A percentile compares a stretch with the other conserved stretches of the same genome.
These are phyloP conservation scores for Chalciporus piperatus DNA, from an alignment of 768 basidiomycete species.

Conservation along the genomic window DNA sequence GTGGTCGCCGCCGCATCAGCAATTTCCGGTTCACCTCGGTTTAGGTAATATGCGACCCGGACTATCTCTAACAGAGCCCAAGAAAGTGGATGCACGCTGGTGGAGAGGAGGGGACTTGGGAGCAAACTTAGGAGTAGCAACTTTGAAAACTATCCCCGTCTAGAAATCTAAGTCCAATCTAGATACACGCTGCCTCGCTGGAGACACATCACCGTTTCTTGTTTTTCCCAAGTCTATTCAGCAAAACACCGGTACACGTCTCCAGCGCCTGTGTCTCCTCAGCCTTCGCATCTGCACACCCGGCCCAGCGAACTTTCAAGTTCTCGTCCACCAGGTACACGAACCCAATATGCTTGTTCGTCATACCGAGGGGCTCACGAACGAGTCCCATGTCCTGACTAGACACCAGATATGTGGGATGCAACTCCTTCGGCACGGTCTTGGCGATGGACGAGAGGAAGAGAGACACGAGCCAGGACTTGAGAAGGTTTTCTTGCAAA, in stretches of 20 bases:
- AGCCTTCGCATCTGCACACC: slow-evolving; percentile 75
- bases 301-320: slow-evolving; percentile 87
- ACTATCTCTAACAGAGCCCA: too few relatives aligned
- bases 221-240: slow-evolving; percentile 51
- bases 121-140: too few relatives aligned
- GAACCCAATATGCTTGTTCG: slow-evolving; percentile 89
- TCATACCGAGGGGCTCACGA: slow-evolving; percentile 81
- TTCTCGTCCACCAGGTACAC: slow-evolving; percentile 88
- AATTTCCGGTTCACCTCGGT: too few relatives aligned
- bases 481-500: slow-evolving; percentile 90
- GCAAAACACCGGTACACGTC: slow-evolving; percentile 64
- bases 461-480: slow-evolving; percentile 83
- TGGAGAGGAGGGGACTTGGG: too few relatives aligned
- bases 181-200: not conserved
- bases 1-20: too few relatives aligned
- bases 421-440: slow-evolving; percentile 59
- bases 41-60: too few relatives aligned
- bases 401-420: slow-evolving; percentile 74
- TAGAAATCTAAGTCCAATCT: not conserved
- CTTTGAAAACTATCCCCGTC: not conserved
- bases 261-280: slow-evolving; percentile 71
- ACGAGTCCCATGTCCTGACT: slow-evolving; percentile 83
- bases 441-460: slow-evolving; percentile 75
- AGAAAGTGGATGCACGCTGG: too few relatives aligned
- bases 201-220: slow-evolving; percentile 22